These are phyloP conservation scores for Mikania micrantha DNA, from an alignment of 129 eudicot genomes.

Conservation along the genomic window DNA sequence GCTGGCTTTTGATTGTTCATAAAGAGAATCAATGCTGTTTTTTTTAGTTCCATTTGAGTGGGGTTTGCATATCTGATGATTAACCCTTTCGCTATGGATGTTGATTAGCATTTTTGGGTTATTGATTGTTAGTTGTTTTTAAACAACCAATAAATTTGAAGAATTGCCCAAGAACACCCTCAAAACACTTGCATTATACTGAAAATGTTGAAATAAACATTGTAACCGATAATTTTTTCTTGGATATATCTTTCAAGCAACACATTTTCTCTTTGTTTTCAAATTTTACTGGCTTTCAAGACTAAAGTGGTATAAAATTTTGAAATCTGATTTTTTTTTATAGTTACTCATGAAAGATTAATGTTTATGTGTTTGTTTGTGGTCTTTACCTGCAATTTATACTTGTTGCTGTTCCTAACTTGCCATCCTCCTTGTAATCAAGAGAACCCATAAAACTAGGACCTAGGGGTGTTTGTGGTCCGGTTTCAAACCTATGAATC, in stretches of 20 bases:
- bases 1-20: not conserved
- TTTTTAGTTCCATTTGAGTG: not conserved
- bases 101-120: not conserved
- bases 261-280: not conserved
- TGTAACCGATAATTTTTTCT: not conserved
- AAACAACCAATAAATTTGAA: not conserved
- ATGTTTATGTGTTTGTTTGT: not conserved
- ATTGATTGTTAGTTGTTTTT: not conserved
- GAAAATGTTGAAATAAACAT: not conserved
- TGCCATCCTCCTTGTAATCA: no score
- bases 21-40: not conserved
- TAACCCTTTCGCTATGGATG: not conserved
- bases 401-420: not conserved
- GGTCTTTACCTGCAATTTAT: not conserved
- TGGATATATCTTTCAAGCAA: not conserved
- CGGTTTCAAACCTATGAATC: no score
- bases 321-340: not conserved
- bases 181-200: not conserved
- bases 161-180: not conserved
- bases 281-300: not conserved
- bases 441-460: no score
- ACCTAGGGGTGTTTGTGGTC: no score
- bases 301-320: not conserved
- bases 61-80: not conserved
- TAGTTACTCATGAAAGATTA: not conserved